Evolutionary conservation across 306 rosid genomes (phyloP), one percentile per base, ranked within the genome.

Genomic region (Pueraria montana): DNA sequence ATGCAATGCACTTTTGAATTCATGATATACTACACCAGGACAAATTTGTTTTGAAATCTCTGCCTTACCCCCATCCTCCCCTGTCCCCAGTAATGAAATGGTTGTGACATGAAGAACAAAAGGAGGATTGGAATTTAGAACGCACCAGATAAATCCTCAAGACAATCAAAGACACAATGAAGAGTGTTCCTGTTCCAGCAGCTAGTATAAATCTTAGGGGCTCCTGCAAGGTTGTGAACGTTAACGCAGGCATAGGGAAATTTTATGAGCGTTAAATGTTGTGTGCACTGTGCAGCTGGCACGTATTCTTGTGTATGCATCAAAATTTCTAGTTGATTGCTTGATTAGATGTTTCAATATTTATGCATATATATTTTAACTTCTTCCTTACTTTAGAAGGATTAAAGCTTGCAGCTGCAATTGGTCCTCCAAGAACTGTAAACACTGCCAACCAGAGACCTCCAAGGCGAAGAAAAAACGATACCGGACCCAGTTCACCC

Each of bases 141-240:
- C 85, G 32, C 86, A 92, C 99, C 97, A 96, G 94, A 80, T 96
- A 96, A 86, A 94, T 92, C 87, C 99, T 87, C 78, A 96, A 81
- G 72, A 94, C 86, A 64, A 96, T 91, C 85, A 96, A 74, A 6
- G 97, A 92, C 63, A 96, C 98, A 53, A 94, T 91, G 91, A 96
- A 91, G 50, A 96, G 98, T 30, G 98, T 94, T 89, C 99, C 98
- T 67, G 94, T 91, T 84, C 99, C 99, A 84, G 97, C 97, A 50
- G 99, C 96, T 56, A 96, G 94, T 86, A 87, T 87, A 85, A 96
- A 96, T 82, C 92, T 84, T 72, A 94, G 82, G 78, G 99, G 99
- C 70, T 96, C 99, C 98, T 96, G 98, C 88, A 87, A 76, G 81
- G 84, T 79, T 13, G 71, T 45, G 40, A 84, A 40, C 62, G 62